Evolutionary conservation across 768 basidiomycete species (phyloP).

Genomic region (Termitomyces sp.): DNA sequence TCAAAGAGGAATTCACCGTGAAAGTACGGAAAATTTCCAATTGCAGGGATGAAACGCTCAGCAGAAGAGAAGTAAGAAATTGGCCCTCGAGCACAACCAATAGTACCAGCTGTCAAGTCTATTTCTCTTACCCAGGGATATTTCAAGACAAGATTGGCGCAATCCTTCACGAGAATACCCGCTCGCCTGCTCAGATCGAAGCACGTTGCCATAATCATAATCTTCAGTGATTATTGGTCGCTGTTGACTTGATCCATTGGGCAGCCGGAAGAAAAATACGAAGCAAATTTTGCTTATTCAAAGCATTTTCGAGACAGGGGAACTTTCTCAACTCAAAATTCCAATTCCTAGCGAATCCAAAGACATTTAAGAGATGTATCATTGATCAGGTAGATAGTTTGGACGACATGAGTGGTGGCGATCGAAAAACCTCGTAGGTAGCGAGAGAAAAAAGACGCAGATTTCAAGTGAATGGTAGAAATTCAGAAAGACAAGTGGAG

Average conservation of each 20-base stretch:
- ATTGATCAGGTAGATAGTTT: no score
- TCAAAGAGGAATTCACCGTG: neutral
- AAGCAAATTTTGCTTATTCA: neutral
- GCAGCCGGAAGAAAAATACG: neutral
- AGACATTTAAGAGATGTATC: no score
- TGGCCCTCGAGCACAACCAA: neutral
- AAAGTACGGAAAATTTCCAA: neutral
- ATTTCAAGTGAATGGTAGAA: no score
- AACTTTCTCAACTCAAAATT: no score
- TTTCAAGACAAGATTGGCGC: neutral
- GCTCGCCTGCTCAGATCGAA: neutral
- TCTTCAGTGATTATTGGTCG: neutral
- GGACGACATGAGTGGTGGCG: no score
- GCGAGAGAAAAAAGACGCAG: no score
- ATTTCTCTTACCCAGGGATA: neutral
- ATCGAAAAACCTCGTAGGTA: no score
- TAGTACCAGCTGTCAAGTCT: neutral
- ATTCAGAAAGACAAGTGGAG: no score
- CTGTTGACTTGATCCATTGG: neutral
- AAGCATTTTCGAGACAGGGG: neutral
- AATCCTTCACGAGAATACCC: neutral
- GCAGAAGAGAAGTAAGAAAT: neutral
- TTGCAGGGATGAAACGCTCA: neutral
- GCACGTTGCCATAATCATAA: neutral
- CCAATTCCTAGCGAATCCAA: no score